These are phyloP conservation scores for Paradendryphiella salina DNA, from an alignment of 2,329 filamentous ascomycete genomes.

Conservation along the genomic window DNA sequence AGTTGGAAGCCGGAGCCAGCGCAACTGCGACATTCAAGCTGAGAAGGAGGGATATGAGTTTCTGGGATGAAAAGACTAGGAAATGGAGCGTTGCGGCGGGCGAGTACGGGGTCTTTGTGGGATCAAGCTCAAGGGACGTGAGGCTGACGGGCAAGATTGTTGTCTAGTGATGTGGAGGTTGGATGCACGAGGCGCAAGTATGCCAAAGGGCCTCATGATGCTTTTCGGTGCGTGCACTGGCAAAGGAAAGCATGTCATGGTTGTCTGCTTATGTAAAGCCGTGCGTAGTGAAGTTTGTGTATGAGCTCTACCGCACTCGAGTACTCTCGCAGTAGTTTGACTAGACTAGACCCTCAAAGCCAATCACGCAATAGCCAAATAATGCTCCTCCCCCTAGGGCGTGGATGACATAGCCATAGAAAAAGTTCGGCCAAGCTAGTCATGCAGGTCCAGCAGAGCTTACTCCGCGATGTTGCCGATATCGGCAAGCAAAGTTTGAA, in stretches of 20 bases:
- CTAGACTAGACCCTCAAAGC: not conserved
- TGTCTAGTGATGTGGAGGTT: slow-evolving; percentile 24
- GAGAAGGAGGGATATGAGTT: slow-evolving; percentile 44
- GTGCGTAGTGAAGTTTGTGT: not conserved
- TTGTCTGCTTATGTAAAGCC: not conserved
- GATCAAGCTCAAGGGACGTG: slow-evolving; percentile 44
- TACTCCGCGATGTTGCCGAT: slow-evolving; percentile 1
- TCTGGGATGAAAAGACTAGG: slow-evolving; percentile 41
- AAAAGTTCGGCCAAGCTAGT: slow-evolving; percentile 2
- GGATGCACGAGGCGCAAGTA: not conserved
- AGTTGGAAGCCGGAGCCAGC: slow-evolving; percentile 35
- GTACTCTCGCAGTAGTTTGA: not conserved
- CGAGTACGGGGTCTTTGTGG: slow-evolving; percentile 40
- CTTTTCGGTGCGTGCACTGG: not conserved
- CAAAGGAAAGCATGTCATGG: not conserved
- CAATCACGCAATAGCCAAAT: not conserved
- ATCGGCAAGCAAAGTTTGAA: not conserved
- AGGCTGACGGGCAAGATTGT: slow-evolving; percentile 41
- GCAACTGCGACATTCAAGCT: slow-evolving; percentile 41
- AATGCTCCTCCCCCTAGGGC: slow-evolving; percentile 3
- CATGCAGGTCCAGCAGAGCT: not conserved
- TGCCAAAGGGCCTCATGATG: not conserved
- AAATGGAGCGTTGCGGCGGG: slow-evolving; percentile 44
- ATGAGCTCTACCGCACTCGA: not conserved
- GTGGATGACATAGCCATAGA: not conserved